A percentile compares a stretch with the other conserved stretches of the same genome.
Conservation (phyloP, 345 rosid genomes). For the Syzygium aqueum region DNA sequence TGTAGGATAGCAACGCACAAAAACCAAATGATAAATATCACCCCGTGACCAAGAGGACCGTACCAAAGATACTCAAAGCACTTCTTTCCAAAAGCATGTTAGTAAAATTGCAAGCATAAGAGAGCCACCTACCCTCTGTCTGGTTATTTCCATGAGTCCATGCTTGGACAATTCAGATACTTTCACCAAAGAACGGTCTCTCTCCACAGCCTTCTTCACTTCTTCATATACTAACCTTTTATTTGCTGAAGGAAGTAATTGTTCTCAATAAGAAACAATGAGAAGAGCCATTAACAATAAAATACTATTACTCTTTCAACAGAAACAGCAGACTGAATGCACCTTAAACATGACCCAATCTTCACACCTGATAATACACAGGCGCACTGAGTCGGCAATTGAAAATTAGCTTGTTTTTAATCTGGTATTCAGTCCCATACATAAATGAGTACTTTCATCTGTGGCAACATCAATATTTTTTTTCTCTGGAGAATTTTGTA, state of each 20-base stretch:
- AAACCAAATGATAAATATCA: not conserved
- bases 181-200: conserved; percentile 82
- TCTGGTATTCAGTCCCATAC: not conserved
- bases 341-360: not conserved
- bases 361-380: not conserved
- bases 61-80: not conserved
- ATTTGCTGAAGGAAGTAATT: conserved; percentile 43
- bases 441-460: not conserved
- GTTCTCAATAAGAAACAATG: not conserved
- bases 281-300: not conserved
- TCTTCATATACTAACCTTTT: conserved; percentile 88
- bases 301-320: not conserved
- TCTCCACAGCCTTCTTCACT: conserved; percentile 84
- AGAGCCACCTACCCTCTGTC: conserved; percentile 68
- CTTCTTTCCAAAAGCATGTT: not conserved
- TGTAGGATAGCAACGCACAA: not conserved
- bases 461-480: not conserved
- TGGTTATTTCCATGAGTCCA: conserved; percentile 97
- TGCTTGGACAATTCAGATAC: conserved; percentile 90
- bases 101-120: conserved; percentile 3
- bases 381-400: not conserved
- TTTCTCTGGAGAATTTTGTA: not conserved
- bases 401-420: not conserved
- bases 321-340: not conserved
- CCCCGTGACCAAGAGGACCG: not conserved